These are phyloP conservation scores for Berberis vulgaris DNA, from an alignment of 164 flowering plant species.

Conservation along the genomic window DNA sequence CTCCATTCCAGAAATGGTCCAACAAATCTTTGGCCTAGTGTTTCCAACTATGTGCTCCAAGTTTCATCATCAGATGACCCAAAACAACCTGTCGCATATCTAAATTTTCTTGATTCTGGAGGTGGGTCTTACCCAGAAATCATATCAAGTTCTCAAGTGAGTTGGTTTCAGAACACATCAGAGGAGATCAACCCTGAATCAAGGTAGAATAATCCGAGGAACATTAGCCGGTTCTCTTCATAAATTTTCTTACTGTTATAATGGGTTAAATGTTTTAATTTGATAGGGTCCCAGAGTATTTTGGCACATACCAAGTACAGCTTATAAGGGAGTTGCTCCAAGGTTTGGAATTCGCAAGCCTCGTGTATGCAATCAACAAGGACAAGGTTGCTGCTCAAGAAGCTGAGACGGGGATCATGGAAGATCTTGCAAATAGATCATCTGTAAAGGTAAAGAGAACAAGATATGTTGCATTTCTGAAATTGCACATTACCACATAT, in stretches of 20 bases:
- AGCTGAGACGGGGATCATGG: conserved; percentile 82
- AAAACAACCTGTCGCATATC: conserved; percentile 29
- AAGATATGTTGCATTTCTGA: no score
- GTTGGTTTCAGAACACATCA: conserved; percentile 56
- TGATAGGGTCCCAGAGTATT: conserved; percentile 76
- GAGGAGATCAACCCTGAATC: conserved; percentile 55
- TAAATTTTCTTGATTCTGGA: conserved; percentile 89
- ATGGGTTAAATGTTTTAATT: not conserved
- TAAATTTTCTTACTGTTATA: not conserved
- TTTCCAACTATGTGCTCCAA: conserved; percentile 71
- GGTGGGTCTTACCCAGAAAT: conserved; percentile 92
- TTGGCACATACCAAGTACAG: conserved; percentile 88
- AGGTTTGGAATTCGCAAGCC: conserved; percentile 29
- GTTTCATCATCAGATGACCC: conserved; percentile 37
- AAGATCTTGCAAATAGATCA: conserved; percentile 42
- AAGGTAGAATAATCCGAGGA: conserved; percentile 30
- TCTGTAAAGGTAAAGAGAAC: conserved; percentile 54
- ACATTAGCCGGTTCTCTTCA: not conserved
- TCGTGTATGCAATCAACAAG: conserved; percentile 78
- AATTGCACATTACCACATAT: no score
- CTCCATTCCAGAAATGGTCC: conserved; percentile 65
- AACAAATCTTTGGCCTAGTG: conserved; percentile 68
- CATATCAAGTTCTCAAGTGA: conserved; percentile 68
- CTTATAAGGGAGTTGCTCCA: conserved; percentile 63
- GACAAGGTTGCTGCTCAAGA: conserved; percentile 71